Evolutionary conservation across 305 asterid genomes (phyloP).

Genomic region (Solanum hybrid): DNA sequence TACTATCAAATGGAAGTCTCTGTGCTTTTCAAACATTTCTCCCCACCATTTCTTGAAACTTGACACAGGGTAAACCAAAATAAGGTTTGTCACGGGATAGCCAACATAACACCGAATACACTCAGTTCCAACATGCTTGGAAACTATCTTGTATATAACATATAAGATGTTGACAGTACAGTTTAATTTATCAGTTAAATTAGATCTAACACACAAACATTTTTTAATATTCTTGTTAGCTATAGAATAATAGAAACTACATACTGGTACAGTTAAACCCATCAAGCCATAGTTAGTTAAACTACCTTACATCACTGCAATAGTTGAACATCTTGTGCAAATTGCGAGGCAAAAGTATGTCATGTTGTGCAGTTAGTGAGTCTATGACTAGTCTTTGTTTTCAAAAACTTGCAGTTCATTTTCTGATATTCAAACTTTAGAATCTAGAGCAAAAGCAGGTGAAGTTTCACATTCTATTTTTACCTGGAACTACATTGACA

Average conservation of each 20-base stretch:
- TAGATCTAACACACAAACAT: background rate
- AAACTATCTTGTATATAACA: background rate
- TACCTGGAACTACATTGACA: background rate
- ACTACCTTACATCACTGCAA: background rate
- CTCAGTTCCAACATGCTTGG: background rate
- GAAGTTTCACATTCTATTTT: background rate
- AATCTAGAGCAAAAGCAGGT: background rate
- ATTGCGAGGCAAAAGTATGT: background rate
- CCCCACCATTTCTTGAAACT: background rate
- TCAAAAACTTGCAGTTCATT: background rate
- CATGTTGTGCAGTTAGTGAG: background rate
- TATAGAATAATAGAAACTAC: background rate
- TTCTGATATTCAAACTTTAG: background rate
- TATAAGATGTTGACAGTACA: background rate
- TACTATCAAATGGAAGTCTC: slow-evolving; percentile 1
- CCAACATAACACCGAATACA: background rate
- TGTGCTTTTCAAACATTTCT: background rate
- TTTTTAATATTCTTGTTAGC: background rate
- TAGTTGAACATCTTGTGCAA: background rate
- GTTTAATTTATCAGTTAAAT: background rate
- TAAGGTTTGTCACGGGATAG: background rate
- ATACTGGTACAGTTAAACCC: background rate
- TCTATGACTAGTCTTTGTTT: background rate
- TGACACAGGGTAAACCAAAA: background rate
- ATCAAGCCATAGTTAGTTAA: background rate